Conservation (phyloP, 2,329 filamentous ascomycete species). For the Aureobasidium musti region DNA sequence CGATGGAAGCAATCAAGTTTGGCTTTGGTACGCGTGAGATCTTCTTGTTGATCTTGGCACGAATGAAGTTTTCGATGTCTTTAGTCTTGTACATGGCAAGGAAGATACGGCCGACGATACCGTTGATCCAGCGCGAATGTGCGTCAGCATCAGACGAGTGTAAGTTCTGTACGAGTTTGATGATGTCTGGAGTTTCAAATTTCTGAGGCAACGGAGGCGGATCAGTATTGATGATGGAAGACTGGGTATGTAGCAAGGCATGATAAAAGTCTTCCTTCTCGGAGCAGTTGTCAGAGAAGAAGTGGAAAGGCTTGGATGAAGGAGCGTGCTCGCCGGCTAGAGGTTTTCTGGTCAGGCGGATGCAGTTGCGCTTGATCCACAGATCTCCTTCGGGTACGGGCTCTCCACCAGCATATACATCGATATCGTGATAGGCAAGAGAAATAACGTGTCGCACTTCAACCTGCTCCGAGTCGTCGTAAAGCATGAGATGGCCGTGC, state of each 20-base stretch:
- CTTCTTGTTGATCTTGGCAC: constrained; percentile 90
- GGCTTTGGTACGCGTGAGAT: constrained; percentile 92
- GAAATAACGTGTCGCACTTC: constrained; percentile 97
- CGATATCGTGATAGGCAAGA: constrained; percentile 81
- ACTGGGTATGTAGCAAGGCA: constrained; percentile 80
- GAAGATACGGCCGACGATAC: constrained; percentile 83
- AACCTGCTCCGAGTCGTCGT: constrained; percentile 91
- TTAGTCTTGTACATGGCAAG: constrained; percentile 82
- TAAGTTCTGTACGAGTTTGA: constrained; percentile 82
- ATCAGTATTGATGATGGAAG: constrained; percentile 62
- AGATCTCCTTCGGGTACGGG: constrained; percentile 85
- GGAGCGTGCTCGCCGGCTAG: constrained; percentile 56
- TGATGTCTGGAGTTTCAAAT: constrained; percentile 83
- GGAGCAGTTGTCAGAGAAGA: constrained; percentile 93
- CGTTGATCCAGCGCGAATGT: constrained; percentile 92
- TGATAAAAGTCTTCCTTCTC: constrained; percentile 99
- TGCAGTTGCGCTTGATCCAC: constrained; percentile 91
- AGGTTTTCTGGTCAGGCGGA: constrained; percentile 71
- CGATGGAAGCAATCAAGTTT: constrained; percentile 80
- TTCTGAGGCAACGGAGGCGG: constrained; percentile 68
- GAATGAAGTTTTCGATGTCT: constrained; percentile 75
- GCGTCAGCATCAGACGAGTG: constrained; percentile 90
- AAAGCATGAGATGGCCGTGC: constrained; percentile 95
- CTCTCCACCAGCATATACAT: constrained; percentile 71
- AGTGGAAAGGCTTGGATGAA: constrained; percentile 80